Evolutionary conservation across 2,329 filamentous ascomycete species (phyloP), one percentile per base, ranked within the genome.

Genomic region (Uncinocarpus reesii): DNA sequence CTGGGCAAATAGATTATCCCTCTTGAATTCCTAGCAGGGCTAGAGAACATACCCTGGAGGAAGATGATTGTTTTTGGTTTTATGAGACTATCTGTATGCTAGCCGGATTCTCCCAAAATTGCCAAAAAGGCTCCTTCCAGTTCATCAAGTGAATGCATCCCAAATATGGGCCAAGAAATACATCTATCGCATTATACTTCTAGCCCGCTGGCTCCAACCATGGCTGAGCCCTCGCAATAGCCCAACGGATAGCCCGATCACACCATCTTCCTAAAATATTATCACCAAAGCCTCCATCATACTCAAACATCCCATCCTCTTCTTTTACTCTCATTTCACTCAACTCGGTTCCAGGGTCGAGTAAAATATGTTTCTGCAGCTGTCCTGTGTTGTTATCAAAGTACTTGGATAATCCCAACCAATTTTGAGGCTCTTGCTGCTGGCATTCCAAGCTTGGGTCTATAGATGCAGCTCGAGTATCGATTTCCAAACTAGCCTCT

Each of bases 321-420:
- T 31, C 34, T 26, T 46, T 41, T 11, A 26, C 15, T 13, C 23
- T 29, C 47, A 52, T 48, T 26, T 36, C 10, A 46, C 53, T 35
- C 40, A 50, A 38, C 49, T 50, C 1, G 20, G 42, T 28, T 40
- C 34, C 34, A 38, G 53, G 45, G 4, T 31, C 28, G 2, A 50
- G 42, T 2, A 58, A 31, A 4, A 56, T 43, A 7, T 52, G 20
- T 2, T 36, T 20, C 41, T 51, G 37, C 20, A 61, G 28, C 16
- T 45, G 35, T 7, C 42, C 50, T 2, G 57, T 57, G 7, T 40
- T 15, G 4, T 49, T 50, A 50, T 60, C 50, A 42, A 60, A 60
- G 38, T 56, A 58, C 47, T 45, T 52, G 1, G 51, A 48, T 7
- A 58, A 45, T n/a, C 24, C 47, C 21, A 46, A 18, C 16, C 16